These are phyloP conservation scores for Ilex aquifolium DNA, from an alignment of 257 asterid species.

Conservation along the genomic window DNA sequence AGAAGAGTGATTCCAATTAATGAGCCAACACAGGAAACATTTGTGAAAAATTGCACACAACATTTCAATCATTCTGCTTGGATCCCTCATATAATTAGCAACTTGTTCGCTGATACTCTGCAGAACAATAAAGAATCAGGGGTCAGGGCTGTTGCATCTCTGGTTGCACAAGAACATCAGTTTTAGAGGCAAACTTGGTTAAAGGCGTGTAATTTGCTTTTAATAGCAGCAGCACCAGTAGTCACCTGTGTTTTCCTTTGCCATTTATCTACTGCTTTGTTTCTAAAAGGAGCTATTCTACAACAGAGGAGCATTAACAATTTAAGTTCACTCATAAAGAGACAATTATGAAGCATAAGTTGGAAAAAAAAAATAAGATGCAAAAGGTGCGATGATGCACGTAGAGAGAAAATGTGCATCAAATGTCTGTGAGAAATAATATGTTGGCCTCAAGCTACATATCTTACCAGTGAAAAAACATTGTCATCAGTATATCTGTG, in stretches of 20 bases:
- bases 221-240: constrained; percentile 92
- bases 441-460: too few species aligned
- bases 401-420: too few species aligned
- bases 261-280: constrained; percentile 93
- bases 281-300: constrained; percentile 75
- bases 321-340: not conserved
- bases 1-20: not conserved
- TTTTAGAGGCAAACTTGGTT: constrained; percentile 61
- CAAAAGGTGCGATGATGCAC: not conserved
- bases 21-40: not conserved
- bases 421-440: too few species aligned
- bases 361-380: not conserved
- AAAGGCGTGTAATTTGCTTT: constrained; percentile 86
- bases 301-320: constrained; percentile 17
- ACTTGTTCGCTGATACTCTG: constrained; percentile 94
- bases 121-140: constrained; percentile 24
- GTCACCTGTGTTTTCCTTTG: constrained; percentile 92
- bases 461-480: too few species aligned
- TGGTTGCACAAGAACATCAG: constrained; percentile 10
- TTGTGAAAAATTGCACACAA: not conserved
- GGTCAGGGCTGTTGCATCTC: constrained; percentile 5
- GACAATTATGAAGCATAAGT: not conserved
- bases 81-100: constrained; percentile 90
- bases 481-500: too few species aligned
- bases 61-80: constrained; percentile 58